Evolutionary conservation across 495 filamentous ascomycete species (phyloP).

Genomic region (Talaromyces liani): DNA sequence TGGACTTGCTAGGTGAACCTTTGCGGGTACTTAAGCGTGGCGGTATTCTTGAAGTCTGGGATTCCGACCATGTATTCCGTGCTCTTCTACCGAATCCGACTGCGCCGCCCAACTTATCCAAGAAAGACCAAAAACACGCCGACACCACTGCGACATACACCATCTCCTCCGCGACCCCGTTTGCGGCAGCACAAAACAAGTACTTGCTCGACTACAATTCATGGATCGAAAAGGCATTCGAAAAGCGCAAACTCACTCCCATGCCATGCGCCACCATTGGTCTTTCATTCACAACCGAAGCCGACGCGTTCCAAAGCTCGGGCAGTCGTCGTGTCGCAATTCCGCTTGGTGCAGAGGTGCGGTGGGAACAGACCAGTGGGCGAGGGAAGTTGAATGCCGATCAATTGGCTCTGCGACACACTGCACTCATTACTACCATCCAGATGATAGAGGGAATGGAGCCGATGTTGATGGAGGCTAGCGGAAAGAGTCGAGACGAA

Average conservation of each 20-base stretch:
- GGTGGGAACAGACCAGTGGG: constrained; percentile 67
- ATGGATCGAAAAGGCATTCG: constrained; percentile 72
- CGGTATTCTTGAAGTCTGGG: constrained; percentile 81
- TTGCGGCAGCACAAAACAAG: constrained; percentile 67
- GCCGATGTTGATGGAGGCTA: constrained; percentile 71
- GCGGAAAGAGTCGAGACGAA: constrained; percentile 80
- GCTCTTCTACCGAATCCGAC: constrained; percentile 70
- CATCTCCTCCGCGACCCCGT: constrained; percentile 76
- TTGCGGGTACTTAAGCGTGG: constrained; percentile 70
- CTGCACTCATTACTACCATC: constrained; percentile 73
- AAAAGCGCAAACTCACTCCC: constrained; percentile 58
- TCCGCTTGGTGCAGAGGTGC: constrained; percentile 67
- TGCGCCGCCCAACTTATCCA: constrained; percentile 41
- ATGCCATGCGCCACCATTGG: constrained; percentile 76
- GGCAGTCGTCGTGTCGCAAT: constrained; percentile 73
- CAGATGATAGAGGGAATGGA: constrained; percentile 85
- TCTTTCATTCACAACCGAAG: constrained; percentile 72
- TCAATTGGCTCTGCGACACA: constrained; percentile 67
- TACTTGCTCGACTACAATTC: constrained; percentile 78
- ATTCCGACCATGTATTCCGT: constrained; percentile 69
- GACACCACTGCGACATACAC: constrained; percentile 68
- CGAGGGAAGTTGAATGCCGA: constrained; percentile 51
- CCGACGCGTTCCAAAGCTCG: constrained; percentile 61
- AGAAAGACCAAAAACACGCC: constrained; percentile 54
- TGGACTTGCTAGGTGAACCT: constrained; percentile 63